Conservation (phyloP, 768 basidiomycete species). For the Crassisporium funariophilum region DNA sequence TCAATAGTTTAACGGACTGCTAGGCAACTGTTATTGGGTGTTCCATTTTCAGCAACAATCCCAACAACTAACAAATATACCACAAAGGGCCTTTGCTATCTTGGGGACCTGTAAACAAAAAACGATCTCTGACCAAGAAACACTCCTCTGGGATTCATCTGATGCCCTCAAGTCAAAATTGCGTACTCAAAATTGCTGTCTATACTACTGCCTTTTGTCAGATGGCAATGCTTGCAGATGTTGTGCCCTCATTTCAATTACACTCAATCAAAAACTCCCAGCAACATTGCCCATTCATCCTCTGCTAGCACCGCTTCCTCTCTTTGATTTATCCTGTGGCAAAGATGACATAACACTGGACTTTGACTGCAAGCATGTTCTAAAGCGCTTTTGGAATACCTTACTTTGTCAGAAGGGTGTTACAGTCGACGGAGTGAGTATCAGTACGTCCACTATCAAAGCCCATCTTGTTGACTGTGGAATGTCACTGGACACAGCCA, state of each 20-base stretch:
- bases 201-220: slow-evolving; percentile 19
- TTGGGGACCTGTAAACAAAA: slow-evolving; percentile 15
- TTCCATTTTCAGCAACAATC: slow-evolving; percentile 8
- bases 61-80: slow-evolving; percentile 11
- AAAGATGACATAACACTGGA: slow-evolving; percentile 28
- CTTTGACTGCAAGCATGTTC: slow-evolving; percentile 32
- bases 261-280: slow-evolving; percentile 12
- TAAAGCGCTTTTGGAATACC: slow-evolving; percentile 29
- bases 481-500: slow-evolving; percentile 3
- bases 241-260: slow-evolving; percentile 18
- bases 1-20: background rate
- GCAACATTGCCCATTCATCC: slow-evolving; percentile 19
- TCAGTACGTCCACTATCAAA: slow-evolving; percentile 18
- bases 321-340: slow-evolving; percentile 29
- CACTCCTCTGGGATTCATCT: slow-evolving; percentile 17
- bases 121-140: slow-evolving; percentile 15
- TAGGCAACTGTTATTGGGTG: slow-evolving; percentile 14
- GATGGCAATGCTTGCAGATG: slow-evolving; percentile 28
- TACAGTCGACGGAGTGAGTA: slow-evolving; percentile 16
- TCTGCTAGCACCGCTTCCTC: slow-evolving; percentile 17
- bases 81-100: slow-evolving; percentile 8
- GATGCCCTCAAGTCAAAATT: slow-evolving; percentile 9
- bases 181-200: slow-evolving; percentile 3
- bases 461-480: slow-evolving; percentile 20
- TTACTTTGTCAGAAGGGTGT: slow-evolving; percentile 25